phyloP scores from a whole-genome alignment of 176 grass and related monocot genomes.

The Thinopyrum elongatum region DNA sequence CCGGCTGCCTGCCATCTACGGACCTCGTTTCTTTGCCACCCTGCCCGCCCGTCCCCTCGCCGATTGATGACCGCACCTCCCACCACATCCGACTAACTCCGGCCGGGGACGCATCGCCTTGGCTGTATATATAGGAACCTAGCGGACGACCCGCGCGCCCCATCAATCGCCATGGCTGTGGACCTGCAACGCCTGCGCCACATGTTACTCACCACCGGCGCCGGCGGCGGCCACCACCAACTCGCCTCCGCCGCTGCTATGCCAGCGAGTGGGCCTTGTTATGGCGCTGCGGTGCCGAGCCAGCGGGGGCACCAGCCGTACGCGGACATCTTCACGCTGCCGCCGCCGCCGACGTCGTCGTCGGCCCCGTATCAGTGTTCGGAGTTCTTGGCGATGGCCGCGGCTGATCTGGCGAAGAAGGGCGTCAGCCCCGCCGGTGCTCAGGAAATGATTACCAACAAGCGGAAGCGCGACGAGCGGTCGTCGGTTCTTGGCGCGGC shows the following conservation, averaged over 20 bases:
- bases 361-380: neutral
- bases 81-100: neutral
- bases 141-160: neutral
- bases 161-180: slow-evolving; percentile 54
- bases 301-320: neutral
- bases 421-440: slow-evolving; percentile 39
- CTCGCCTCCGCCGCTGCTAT: neutral
- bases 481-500: neutral
- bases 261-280: neutral
- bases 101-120: neutral
- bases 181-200: slow-evolving; percentile 45
- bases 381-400: neutral
- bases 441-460: neutral
- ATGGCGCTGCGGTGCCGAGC: neutral
- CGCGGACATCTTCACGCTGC: neutral
- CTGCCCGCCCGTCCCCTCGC: neutral
- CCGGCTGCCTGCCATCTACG: neutral
- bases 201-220: slow-evolving; percentile 17
- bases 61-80: slow-evolving; percentile 1
- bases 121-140: neutral
- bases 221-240: neutral
- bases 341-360: neutral
- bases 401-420: slow-evolving; percentile 32
- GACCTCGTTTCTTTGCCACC: neutral
- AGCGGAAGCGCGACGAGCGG: slow-evolving; percentile 33